A percentile compares a stretch with the other conserved stretches of the same genome.
Conservation (phyloP, 1,139 yeast genomes). For the Yamadazyma songkhlaensis region DNA sequence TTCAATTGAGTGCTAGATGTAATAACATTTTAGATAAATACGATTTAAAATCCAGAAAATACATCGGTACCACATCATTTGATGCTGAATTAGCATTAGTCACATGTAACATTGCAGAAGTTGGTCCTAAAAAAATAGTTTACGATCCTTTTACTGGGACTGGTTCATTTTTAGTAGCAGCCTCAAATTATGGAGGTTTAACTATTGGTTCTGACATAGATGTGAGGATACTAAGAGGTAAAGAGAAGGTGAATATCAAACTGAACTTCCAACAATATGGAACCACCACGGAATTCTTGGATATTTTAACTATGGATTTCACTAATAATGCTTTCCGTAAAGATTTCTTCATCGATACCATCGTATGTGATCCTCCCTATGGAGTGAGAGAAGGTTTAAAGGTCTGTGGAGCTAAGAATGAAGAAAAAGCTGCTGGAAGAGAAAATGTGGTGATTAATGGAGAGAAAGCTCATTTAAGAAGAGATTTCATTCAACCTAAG, state of each 20-base stretch:
- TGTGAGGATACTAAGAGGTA: conserved; percentile 78
- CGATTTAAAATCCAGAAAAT: conserved; percentile 78
- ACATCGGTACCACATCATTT: conserved; percentile 94
- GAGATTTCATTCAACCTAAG: conserved; percentile 89
- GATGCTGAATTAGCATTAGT: conserved; percentile 86
- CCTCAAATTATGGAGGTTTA: conserved; percentile 79
- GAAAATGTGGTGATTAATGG: conserved; percentile 75
- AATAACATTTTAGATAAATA: conserved; percentile 66
- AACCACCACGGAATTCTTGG: conserved; percentile 58
- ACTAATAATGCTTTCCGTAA: conserved; percentile 81
- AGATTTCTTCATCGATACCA: conserved; percentile 66
- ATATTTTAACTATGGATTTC: conserved; percentile 88
- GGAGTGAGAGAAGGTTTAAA: conserved; percentile 96
- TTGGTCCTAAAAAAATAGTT: conserved; percentile 58
- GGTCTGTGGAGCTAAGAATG: conserved; percentile 82
- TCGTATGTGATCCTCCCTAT: conserved; percentile 96
- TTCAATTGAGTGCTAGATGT: conserved; percentile 63
- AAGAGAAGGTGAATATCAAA: conserved; percentile 47
- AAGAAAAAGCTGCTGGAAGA: conserved; percentile 55
- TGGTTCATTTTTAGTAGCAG: conserved; percentile 90
- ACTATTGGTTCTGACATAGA: conserved; percentile 92
- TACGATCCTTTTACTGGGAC: conserved; percentile 98
- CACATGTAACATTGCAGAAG: conserved; percentile 84
- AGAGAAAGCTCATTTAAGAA: conserved; percentile 68
- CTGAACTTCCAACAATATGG: conserved; percentile 77